Base-by-base conservation (phyloP, 176 grass and related monocot species). In the Secale cereale region DNA sequence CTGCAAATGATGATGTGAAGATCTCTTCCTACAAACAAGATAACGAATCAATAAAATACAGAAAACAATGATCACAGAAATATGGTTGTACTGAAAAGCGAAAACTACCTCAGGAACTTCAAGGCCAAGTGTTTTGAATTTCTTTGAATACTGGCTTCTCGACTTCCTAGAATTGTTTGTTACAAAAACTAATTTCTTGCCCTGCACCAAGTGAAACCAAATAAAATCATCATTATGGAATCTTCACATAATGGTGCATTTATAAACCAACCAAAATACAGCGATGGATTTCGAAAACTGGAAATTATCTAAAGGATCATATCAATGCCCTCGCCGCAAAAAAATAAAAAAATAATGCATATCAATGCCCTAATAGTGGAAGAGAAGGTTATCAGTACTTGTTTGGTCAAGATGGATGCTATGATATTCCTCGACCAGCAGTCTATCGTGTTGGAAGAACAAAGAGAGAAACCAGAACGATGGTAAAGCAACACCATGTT, bases 131-230 rank as follows among this genome's bases (percentile, higher is more conserved):
- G 88, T 40, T 73, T 76, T 80, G 70, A 98, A 98, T 81, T 98
- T 98, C 78, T 93, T 94, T 9, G 89, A 83, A 81, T 95, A 98
- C 26, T 95, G 89, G 61, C 76, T 93, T 88, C 96, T 91, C 33
- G 96, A 92, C 56, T 92, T 98, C 80, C 86, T 94, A 36, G 96
- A 98, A 77, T 98, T 98, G 67, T 98, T 98, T 36, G 96, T 95
- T 33, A 95, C 87, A 83, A 95, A 98, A 79, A 98, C 85, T 76
- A 98, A 78, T 87, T 88, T 98, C 90, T 98, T 95, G 13, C 93
- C 96, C 93, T 98, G 69, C 70, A 80, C 32, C 74, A 83, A 84
- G 28, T 64, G n/a, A 88, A 78, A 39, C 80, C 29, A 70, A 79
- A 68, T 41, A 60, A 43, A 61, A n/a, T 31, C 26, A 81, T 77